A percentile compares a stretch with the other conserved stretches of the same genome.
Conservation (phyloP, 441 rosid genomes). For the Omphalea diandra region DNA sequence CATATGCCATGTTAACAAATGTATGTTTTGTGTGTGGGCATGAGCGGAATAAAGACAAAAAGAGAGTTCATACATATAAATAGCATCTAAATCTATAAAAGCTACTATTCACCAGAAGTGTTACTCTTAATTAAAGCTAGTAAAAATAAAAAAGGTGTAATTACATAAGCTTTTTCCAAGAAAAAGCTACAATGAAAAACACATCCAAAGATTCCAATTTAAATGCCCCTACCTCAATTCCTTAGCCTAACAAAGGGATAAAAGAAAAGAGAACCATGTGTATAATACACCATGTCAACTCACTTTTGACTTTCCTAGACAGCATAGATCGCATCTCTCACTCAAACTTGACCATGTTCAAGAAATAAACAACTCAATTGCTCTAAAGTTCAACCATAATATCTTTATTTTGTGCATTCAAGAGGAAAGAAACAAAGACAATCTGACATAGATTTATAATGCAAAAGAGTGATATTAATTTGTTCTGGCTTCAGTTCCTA, state of each 20-base stretch:
- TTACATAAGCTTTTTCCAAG: background rate
- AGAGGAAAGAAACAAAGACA: background rate
- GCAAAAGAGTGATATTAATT: background rate
- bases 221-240: background rate
- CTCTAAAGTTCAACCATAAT: background rate
- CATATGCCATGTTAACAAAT: background rate
- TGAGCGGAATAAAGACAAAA: background rate
- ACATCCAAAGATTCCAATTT: background rate
- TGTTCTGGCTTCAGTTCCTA: background rate
- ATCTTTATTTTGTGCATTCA: background rate
- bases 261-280: background rate
- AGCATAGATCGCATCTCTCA: background rate
- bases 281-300: too few species aligned
- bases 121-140: background rate
- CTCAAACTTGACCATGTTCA: background rate
- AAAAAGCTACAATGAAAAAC: background rate
- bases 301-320: too few species aligned
- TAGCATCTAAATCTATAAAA: background rate
- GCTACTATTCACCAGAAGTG: background rate
- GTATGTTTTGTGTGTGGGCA: background rate
- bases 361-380: background rate
- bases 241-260: background rate
- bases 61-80: too few species aligned
- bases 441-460: background rate
- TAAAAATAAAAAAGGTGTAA: background rate